Percentiles rank a stretch among this genome's conserved stretches.
Conservation (phyloP, 345 rosid species). For the thale cress (Arabidopsis thaliana) region DNA sequence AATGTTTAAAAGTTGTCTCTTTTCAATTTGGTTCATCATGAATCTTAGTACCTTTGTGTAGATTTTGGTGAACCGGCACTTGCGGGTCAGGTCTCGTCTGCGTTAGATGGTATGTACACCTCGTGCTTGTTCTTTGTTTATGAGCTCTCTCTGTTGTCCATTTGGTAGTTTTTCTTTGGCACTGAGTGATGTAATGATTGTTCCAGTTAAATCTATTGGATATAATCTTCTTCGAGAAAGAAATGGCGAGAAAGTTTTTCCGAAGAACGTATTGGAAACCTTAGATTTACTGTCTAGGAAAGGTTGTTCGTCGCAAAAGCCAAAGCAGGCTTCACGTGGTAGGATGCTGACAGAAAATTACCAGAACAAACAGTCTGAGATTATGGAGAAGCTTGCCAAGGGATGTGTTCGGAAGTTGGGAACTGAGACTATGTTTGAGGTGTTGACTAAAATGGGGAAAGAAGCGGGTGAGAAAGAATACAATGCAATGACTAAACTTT, state of each 20-base stretch:
- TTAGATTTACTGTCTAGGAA: conserved; percentile 45
- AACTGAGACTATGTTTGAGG: conserved; percentile 49
- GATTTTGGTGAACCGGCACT: conserved; percentile 12
- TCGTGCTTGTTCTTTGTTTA: neutral
- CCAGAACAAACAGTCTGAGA: conserved; percentile 45
- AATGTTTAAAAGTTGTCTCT: neutral
- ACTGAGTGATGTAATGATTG: neutral
- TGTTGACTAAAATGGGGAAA: conserved; percentile 67
- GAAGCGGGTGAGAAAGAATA: conserved; percentile 69
- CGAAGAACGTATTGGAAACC: conserved; percentile 26
- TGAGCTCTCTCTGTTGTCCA: conserved; percentile 1
- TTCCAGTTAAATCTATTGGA: neutral
- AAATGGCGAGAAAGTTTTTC: neutral
- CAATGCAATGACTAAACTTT: conserved; percentile 55
- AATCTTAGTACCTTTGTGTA: conserved; percentile 10
- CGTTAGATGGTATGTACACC: conserved; percentile 28
- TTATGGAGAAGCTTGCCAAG: conserved; percentile 44
- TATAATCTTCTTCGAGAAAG: conserved; percentile 2
- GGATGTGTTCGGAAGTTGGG: conserved; percentile 60
- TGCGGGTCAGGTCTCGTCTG: conserved; percentile 28
- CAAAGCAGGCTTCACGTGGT: conserved; percentile 50
- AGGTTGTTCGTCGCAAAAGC: conserved; percentile 12
- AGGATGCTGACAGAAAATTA: conserved; percentile 59
- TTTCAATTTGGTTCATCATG: neutral
- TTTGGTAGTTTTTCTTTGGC: conserved; percentile 11